A percentile compares a stretch with the other conserved stretches of the same genome.
Evolutionary conservation across 257 asterid genomes (phyloP).

Genomic region (Solanum tacnaense): DNA sequence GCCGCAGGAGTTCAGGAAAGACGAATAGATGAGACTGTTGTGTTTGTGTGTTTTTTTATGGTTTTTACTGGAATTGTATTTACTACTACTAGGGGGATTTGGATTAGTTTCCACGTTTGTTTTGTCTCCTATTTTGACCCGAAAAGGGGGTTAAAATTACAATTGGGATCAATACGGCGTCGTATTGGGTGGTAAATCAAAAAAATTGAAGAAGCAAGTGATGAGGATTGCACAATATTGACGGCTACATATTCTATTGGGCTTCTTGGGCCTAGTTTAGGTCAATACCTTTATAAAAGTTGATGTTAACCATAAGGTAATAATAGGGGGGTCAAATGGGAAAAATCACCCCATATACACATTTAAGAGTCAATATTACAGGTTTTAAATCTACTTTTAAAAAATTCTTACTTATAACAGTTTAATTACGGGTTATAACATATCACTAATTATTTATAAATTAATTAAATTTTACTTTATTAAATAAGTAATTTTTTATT

Average conservation of each 20-base stretch:
- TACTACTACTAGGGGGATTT: background rate
- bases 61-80: background rate
- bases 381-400: no score
- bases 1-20: constrained; percentile 36
- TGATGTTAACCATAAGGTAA: no score
- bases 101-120: background rate
- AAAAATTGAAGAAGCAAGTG: background rate
- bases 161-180: background rate
- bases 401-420: no score
- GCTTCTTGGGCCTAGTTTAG: background rate
- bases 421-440: no score
- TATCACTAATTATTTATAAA: no score
- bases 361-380: no score
- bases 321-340: no score
- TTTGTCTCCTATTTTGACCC: constrained; percentile 15
- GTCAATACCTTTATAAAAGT: background rate
- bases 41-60: background rate
- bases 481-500: no score
- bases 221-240: background rate
- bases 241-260: background rate
- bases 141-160: background rate
- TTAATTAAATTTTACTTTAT: no score
- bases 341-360: no score
- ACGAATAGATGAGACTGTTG: background rate
- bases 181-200: background rate